Percentiles rank a stretch among this genome's conserved stretches.
Conservation (phyloP, 495 filamentous ascomycete species). For the Tuber brumale region DNA sequence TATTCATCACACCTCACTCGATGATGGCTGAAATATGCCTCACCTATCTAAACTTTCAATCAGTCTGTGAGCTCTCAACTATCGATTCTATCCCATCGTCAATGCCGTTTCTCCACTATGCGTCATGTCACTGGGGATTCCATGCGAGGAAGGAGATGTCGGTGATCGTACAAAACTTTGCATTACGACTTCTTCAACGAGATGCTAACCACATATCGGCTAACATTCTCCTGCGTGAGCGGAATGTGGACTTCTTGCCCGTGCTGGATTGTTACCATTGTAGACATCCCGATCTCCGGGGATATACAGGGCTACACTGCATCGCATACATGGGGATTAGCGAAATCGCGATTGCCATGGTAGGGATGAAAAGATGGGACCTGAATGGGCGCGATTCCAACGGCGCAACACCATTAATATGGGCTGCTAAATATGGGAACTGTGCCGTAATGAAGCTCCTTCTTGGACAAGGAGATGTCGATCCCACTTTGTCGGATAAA, state of each 20-base stretch:
- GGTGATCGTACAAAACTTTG: background rate
- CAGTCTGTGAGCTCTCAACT: background rate
- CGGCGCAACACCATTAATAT: background rate
- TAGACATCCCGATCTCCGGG: background rate
- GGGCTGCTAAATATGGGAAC: background rate
- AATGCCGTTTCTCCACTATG: background rate
- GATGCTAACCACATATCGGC: background rate
- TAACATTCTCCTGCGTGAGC: background rate
- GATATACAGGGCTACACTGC: background rate
- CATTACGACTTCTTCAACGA: background rate
- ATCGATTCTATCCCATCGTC: background rate
- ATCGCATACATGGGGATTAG: background rate
- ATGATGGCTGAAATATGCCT: background rate
- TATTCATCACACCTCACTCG: background rate
- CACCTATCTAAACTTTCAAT: background rate
- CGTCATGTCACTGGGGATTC: background rate
- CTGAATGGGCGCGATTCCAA: background rate
- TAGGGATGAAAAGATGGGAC: background rate
- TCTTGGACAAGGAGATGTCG: background rate
- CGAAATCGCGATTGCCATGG: background rate
- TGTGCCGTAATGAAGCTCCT: background rate
- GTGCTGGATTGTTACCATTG: background rate
- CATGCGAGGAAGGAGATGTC: background rate
- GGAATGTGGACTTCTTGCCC: background rate
- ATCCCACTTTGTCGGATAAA: background rate